phyloP scores from a whole-genome alignment of 441 rosid species.

The Mallotus repandus region DNA sequence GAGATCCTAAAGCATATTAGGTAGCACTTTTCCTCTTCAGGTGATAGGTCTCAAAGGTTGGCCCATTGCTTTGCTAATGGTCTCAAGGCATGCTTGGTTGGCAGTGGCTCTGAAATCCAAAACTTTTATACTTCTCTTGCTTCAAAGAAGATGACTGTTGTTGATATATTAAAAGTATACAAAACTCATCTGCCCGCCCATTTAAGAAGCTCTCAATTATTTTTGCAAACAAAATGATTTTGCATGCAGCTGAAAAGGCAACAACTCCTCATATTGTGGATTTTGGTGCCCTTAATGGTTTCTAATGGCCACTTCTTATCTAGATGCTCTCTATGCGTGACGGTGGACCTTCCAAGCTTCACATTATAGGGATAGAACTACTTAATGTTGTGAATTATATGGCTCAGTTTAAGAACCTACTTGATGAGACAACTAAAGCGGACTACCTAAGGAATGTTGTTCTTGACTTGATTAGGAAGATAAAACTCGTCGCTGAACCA shows the following conservation, averaged over 20 bases:
- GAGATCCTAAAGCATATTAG: constrained; percentile 61
- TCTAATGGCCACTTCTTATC: constrained; percentile 82
- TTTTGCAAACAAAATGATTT: constrained; percentile 50
- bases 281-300: constrained; percentile 74
- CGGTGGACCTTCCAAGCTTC: constrained; percentile 54
- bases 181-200: constrained; percentile 50
- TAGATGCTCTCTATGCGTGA: constrained; percentile 38
- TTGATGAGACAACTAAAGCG: constrained; percentile 57
- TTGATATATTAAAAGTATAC: constrained; percentile 66
- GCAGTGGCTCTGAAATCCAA: constrained; percentile 37
- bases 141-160: constrained; percentile 42
- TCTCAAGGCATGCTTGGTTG: constrained; percentile 78
- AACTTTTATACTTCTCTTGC: constrained; percentile 31
- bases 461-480: constrained; percentile 54
- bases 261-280: constrained; percentile 66
- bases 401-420: constrained; percentile 48
- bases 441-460: constrained; percentile 56
- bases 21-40: constrained; percentile 55
- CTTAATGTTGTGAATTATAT: constrained; percentile 68
- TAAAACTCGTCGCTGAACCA: no score
- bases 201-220: constrained; percentile 50
- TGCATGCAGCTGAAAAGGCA: constrained; percentile 45
- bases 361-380: constrained; percentile 80
- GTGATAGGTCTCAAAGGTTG: constrained; percentile 72
- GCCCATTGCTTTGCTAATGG: constrained; percentile 82